phyloP scores from a whole-genome alignment of 805 yeast species.

The Myxozyma mucilagina region DNA sequence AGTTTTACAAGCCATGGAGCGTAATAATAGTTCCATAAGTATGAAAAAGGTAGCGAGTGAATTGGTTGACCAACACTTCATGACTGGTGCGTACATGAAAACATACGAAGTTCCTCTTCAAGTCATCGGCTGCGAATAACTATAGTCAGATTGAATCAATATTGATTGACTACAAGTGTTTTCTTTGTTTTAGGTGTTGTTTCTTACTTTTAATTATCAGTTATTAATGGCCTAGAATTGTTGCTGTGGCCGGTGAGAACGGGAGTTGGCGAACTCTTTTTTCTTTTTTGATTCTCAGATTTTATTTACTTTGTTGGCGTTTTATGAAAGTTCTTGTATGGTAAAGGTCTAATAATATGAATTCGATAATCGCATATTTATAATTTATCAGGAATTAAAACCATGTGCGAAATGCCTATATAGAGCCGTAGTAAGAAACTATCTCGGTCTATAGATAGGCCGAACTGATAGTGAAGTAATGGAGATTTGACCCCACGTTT shows the following conservation, averaged over 20 bases:
- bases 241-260: too few species aligned
- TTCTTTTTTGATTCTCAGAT: neutral
- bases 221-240: too few species aligned
- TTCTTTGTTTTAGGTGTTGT: neutral
- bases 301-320: neutral
- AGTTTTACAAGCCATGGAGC: constrained; percentile 3
- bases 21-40: neutral
- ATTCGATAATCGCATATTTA: too few species aligned
- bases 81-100: neutral
- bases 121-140: constrained; percentile 13
- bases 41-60: neutral
- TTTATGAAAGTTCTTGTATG: too few species aligned
- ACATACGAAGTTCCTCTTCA: constrained; percentile 19
- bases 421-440: too few species aligned
- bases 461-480: too few species aligned
- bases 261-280: neutral
- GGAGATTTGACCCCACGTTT: too few species aligned
- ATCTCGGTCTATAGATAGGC: too few species aligned
- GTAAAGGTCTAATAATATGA: too few species aligned
- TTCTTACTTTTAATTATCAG: neutral
- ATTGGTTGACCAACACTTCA: constrained; percentile 1
- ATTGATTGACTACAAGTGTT: neutral
- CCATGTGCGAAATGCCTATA: too few species aligned
- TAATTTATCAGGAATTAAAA: too few species aligned
- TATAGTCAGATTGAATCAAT: too few species aligned